These are phyloP conservation scores for Starmera stellimalicola DNA, from an alignment of 1,139 yeast species.

Conservation along the genomic window DNA sequence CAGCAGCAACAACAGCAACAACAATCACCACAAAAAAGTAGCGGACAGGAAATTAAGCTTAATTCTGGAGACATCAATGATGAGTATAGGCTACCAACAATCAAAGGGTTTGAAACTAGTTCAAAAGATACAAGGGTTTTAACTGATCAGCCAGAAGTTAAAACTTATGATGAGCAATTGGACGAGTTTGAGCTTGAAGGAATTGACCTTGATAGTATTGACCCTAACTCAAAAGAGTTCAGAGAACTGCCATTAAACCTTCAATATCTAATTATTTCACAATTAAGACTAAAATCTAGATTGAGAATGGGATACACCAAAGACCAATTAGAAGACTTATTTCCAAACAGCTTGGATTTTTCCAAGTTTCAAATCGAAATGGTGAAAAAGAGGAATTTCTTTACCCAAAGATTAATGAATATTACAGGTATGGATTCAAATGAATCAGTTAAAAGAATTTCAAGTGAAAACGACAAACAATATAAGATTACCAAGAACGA, in stretches of 20 bases:
- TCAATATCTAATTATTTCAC: slow-evolving; percentile 81
- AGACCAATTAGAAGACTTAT: slow-evolving; percentile 70
- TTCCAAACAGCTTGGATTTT: slow-evolving; percentile 82
- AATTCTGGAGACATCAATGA: slow-evolving; percentile 38
- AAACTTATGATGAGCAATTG: slow-evolving; percentile 48
- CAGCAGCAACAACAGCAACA: slow-evolving; percentile 6
- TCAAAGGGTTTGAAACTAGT: slow-evolving; percentile 36
- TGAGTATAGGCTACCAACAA: slow-evolving; percentile 77
- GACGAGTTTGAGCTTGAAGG: slow-evolving; percentile 54
- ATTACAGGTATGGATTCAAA: slow-evolving; percentile 69
- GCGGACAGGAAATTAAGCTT: not conserved
- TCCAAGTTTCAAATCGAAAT: slow-evolving; percentile 88
- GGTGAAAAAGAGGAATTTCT: slow-evolving; percentile 84
- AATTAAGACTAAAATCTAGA: slow-evolving; percentile 73
- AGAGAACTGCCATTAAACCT: slow-evolving; percentile 64
- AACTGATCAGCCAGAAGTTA: slow-evolving; percentile 53
- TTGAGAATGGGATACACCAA: slow-evolving; percentile 92
- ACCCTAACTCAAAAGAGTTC: slow-evolving; percentile 63
- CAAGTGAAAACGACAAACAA: slow-evolving; percentile 73
- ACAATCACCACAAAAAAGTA: slow-evolving; percentile 7
- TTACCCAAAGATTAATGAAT: slow-evolving; percentile 81
- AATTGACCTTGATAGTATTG: slow-evolving; percentile 57
- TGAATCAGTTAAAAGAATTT: slow-evolving; percentile 48
- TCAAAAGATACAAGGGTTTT: slow-evolving; percentile 63
- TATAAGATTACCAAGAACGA: slow-evolving; percentile 71